Conservation (phyloP, 352 stramenopile species). For the Phytophthora europaea region DNA sequence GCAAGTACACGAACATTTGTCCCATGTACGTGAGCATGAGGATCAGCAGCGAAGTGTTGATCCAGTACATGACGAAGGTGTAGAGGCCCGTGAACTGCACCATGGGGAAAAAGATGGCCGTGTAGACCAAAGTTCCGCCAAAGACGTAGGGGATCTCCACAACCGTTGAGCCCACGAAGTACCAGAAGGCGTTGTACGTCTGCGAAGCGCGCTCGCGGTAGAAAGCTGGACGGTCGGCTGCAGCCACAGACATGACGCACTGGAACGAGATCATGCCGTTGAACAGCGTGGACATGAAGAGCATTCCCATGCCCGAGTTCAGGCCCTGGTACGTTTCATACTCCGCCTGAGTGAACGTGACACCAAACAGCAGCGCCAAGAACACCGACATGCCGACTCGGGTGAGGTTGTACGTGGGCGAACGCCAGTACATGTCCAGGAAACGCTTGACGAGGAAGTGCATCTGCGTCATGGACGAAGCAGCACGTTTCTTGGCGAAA, state of each 20-base stretch:
- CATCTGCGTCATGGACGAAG: slow-evolving; percentile 31
- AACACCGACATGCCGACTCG: slow-evolving; percentile 75
- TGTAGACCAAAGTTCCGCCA: slow-evolving; percentile 46
- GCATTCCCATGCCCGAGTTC: slow-evolving; percentile 77
- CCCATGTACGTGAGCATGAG: slow-evolving; percentile 53
- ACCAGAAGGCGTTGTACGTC: slow-evolving; percentile 86
- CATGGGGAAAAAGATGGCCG: slow-evolving; percentile 54
- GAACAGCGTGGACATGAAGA: slow-evolving; percentile 90
- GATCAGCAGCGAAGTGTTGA: slow-evolving; percentile 44
- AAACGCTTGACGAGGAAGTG: slow-evolving; percentile 37
- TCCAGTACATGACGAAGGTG: slow-evolving; percentile 47
- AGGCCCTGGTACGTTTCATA: slow-evolving; percentile 57
- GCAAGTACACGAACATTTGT: slow-evolving; percentile 44
- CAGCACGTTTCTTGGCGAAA: slow-evolving; percentile 40
- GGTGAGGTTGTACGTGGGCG: slow-evolving; percentile 88
- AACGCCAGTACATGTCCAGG: slow-evolving; percentile 52
- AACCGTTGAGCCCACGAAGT: slow-evolving; percentile 81
- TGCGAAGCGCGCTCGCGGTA: slow-evolving; percentile 82
- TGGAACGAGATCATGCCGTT: slow-evolving; percentile 83
- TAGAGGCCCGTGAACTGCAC: slow-evolving; percentile 52
- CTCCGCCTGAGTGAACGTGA: slow-evolving; percentile 64
- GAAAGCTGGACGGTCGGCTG: slow-evolving; percentile 85
- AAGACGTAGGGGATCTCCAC: slow-evolving; percentile 90
- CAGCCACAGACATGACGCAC: slow-evolving; percentile 73
- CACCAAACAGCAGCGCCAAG: slow-evolving; percentile 87